Evolutionary conservation across 345 rosid species (phyloP).

Genomic region (Alliaria petiolata): DNA sequence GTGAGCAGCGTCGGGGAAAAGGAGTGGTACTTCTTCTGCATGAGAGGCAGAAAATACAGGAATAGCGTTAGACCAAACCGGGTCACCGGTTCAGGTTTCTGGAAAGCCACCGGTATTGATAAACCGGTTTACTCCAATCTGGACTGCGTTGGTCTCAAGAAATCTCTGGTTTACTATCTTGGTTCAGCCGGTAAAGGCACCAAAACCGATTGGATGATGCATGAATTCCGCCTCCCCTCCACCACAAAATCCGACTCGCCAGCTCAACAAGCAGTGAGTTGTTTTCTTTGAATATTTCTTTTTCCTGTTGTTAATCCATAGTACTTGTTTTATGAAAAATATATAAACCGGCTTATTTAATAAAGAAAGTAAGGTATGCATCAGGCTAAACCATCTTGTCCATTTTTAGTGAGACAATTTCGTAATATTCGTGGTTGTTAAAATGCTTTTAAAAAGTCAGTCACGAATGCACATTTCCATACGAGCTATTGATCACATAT

Average conservation of each 20-base stretch:
- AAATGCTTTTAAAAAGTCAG: conserved; percentile 8
- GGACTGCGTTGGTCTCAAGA: conserved; percentile 72
- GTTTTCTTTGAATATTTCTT: background rate
- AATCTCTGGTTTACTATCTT: conserved; percentile 66
- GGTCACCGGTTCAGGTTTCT: conserved; percentile 80
- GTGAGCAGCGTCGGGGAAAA: conserved; percentile 50
- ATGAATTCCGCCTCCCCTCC: conserved; percentile 70
- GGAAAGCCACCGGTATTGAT: conserved; percentile 92
- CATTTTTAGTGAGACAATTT: background rate
- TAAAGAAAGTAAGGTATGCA: background rate
- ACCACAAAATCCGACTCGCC: conserved; percentile 29
- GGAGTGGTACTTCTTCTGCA: conserved; percentile 77
- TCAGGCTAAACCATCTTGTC: conserved; percentile 6
- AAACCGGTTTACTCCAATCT: conserved; percentile 51
- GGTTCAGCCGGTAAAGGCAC: conserved; percentile 82
- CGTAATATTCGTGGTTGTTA: background rate
- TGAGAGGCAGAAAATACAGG: conserved; percentile 74
- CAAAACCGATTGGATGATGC: conserved; percentile 98
- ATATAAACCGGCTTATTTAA: background rate
- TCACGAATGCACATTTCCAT: conserved; percentile 1
- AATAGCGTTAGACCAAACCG: conserved; percentile 81
- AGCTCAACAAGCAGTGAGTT: conserved; percentile 61
- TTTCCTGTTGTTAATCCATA: background rate
- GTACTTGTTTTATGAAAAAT: background rate
- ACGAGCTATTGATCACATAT: background rate